Base-by-base conservation (phyloP, 2,329 filamentous ascomycete genomes). In the Colletotrichum melonis region DNA sequence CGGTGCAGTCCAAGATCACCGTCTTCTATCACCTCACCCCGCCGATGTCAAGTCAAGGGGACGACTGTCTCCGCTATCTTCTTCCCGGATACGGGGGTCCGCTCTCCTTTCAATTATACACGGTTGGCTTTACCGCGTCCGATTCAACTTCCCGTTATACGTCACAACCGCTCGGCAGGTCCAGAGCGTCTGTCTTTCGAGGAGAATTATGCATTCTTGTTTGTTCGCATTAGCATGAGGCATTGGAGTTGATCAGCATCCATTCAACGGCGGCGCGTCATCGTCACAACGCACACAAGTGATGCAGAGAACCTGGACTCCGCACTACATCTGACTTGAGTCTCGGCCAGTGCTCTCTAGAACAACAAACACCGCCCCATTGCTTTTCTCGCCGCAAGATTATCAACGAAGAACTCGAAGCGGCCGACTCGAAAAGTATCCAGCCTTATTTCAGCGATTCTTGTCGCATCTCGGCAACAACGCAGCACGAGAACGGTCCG, bases 111-210 rank as follows among this genome's bases (percentile, higher is more conserved):
- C 30, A 28, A 32, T 28, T 24, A 46, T 32, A 5, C 5, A 12
- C 35, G 38, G 30, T 30, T 24, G 16, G 24, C 35, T 8, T 14
- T 28, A 46, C 49, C 49, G 30, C 30, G n/a, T 64, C 54, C n/a
- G 58, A 55, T 26, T 54, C 58, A 46, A 55, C 11, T 19, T 65
- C 32, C 30, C 38, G 22, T 42, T 26, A 58, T 52, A 72, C 69
- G 65, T 72, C 69, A 72, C 54, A 52, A 30, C 12, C 62, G 35
- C 38, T 59, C 38, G 54, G 22, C n/a, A 26, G 38, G 19, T 28
- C 52, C 30, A 54, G 24, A 68, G 28, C 28, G 12, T 35, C 16
- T 54, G 11, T 16, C n/a, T 7, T 8, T 3, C 11, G 46, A 35
- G n/a, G 7, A n/a, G 7, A 24, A 6, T 24, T 3, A 63, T 32